Evolutionary conservation across 2,329 filamentous ascomycete species (phyloP), one percentile per base, ranked within the genome.

Genomic region (Fusarium illudens): DNA sequence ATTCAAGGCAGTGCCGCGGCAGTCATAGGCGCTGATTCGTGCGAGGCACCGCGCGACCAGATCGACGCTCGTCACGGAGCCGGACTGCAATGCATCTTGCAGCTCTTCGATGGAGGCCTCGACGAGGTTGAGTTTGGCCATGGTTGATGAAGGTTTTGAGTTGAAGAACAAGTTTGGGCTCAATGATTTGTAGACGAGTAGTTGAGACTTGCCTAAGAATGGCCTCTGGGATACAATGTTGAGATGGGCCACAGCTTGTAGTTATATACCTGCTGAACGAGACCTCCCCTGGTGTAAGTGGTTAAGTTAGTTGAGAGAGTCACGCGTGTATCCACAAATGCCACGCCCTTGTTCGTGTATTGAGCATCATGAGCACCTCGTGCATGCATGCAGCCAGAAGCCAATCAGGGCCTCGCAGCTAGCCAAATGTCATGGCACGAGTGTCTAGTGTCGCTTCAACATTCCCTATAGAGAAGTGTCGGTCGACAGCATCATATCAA

Each of bases 61-160:
- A 19, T 77, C 70, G 12, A 78, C 76, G n/a, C 65, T 67, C 1
- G 66, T 75, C 4, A 73, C 22, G 9, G 36, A 32, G n/a, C 68
- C 69, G 0, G 62, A 65, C 0, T 60, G 27, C 4, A 77, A 36
- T 6, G 71, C 75, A 25, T 62, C n/a, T 19, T 71, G 71, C 2
- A 77, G 42, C 10, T 76, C 65, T 13, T 65, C 50, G 27, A 77
- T 71, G 5, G 62, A 65, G 4, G 75, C 74, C 27, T 75, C 70
- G 4, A 75, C 73, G 7, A 76, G 22, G 12, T 62, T 65, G 4
- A 65, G 39, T 19, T 30, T n/a, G 15, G 54, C 27, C 61, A 64
- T 64, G 13, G 13, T 19, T 27, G 19, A 53, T 34, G 20, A 19
- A 44, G 39, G 22, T 9, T 27, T 44, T 6, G n/a, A 27, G 39